phyloP scores from a whole-genome alignment of 2,329 filamentous ascomycete species.

The Dendrostoma leiphaemia region DNA sequence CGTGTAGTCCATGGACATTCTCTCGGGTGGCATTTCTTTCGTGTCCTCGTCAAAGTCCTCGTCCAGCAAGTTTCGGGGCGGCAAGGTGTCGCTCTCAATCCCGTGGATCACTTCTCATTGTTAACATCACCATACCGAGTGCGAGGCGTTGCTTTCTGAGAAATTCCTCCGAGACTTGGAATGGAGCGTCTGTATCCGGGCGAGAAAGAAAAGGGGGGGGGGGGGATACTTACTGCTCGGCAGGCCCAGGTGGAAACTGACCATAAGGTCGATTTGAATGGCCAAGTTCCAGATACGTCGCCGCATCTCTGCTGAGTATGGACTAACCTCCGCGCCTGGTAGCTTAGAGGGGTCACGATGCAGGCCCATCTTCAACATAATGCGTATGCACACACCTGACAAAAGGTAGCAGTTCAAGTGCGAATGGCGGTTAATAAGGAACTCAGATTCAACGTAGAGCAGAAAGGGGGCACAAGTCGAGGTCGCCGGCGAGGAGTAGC shows the following conservation, averaged over 20 bases:
- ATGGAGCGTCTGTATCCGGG: no score
- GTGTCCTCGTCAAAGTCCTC: constrained; percentile 61
- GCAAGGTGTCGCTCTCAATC: constrained; percentile 60
- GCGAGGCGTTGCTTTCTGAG: no score
- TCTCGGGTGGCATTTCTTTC: constrained; percentile 51
- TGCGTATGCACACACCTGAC: constrained; percentile 46
- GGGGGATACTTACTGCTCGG: no score
- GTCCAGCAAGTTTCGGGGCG: constrained; percentile 63
- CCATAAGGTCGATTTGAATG: constrained; percentile 60
- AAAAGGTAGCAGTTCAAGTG: constrained; percentile 56
- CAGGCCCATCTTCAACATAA: constrained; percentile 58
- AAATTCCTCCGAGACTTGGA: no score
- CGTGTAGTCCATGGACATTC: constrained; percentile 60
- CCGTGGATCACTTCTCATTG: constrained; percentile 63
- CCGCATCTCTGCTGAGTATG: constrained; percentile 54
- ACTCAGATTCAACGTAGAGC: constrained; percentile 52
- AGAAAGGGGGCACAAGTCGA: constrained; percentile 50
- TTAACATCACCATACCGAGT: no score
- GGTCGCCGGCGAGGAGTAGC: constrained; percentile 46
- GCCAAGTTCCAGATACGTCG: constrained; percentile 53
- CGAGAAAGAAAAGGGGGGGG: no score
- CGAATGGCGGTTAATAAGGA: constrained; percentile 47
- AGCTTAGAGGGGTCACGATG: constrained; percentile 55
- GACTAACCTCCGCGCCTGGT: constrained; percentile 39
- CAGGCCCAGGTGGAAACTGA: constrained; percentile 66